Conservation (phyloP, 441 rosid genomes). For the Populus hybrid region DNA sequence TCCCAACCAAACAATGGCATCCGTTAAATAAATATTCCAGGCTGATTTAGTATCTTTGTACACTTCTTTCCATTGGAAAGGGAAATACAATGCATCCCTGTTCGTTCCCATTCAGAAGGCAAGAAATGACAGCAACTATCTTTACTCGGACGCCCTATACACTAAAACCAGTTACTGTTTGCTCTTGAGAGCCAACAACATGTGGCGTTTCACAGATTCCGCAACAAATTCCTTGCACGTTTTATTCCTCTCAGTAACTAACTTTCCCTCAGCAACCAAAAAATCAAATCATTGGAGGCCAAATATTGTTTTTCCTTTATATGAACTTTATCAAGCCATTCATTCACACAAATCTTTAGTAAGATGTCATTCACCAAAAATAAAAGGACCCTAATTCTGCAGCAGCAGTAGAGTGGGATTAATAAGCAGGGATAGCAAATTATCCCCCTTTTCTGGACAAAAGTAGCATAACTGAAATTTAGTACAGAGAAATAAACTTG, state of each 20-base stretch:
- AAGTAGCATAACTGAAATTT: slow-evolving; percentile 24
- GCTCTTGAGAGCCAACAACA: neutral
- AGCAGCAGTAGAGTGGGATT: slow-evolving; percentile 2
- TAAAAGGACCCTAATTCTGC: slow-evolving; percentile 15
- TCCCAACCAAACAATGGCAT: neutral
- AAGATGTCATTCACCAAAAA: slow-evolving; percentile 17
- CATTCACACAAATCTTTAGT: slow-evolving; percentile 14
- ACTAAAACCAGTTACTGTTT: neutral
- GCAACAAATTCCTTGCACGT: neutral
- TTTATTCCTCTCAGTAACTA: neutral
- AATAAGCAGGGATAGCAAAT: neutral
- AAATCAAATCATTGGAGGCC: neutral
- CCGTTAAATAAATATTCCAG: neutral
- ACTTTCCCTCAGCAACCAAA: neutral
- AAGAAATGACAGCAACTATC: neutral
- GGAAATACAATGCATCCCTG: neutral
- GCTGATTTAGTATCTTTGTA: neutral
- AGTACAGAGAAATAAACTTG: slow-evolving; percentile 48
- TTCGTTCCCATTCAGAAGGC: neutral
- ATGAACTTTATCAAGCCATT: slow-evolving; percentile 11
- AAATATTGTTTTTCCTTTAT: neutral
- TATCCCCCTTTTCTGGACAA: slow-evolving; percentile 6
- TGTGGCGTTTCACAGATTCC: neutral
- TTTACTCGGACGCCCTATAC: too few relatives aligned
- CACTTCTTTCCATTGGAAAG: neutral